Conservation (phyloP, 2,329 filamentous ascomycete species). For the Sarocladium kiliense region DNA sequence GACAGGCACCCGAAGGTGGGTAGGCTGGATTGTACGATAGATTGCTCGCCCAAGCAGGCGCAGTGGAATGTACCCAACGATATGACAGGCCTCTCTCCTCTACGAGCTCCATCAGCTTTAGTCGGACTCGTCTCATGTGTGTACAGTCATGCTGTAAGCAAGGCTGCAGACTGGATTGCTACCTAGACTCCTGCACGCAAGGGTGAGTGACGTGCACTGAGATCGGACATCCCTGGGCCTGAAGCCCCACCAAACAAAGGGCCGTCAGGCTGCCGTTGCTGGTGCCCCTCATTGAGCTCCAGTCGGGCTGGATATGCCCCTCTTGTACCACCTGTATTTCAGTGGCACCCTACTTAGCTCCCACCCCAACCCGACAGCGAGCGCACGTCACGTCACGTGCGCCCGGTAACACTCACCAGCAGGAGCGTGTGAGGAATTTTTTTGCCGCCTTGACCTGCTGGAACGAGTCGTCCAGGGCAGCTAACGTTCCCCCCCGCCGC, state of each 20-base stretch:
- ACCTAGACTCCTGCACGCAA: background rate
- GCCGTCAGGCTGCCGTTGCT: background rate
- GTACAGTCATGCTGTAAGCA: too few relatives aligned
- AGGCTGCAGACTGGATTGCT: too few relatives aligned
- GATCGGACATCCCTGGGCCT: background rate
- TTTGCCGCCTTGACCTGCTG: slow-evolving; percentile 3
- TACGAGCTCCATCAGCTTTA: too few relatives aligned
- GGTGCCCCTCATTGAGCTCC: background rate
- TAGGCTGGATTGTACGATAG: background rate
- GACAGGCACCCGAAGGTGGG: background rate
- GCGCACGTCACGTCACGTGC: slow-evolving; percentile 2
- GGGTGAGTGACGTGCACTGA: background rate
- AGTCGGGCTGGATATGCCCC: background rate
- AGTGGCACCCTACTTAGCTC: background rate
- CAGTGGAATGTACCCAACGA: too few relatives aligned
- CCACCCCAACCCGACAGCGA: background rate
- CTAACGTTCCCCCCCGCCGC: background rate
- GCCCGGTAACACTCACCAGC: background rate
- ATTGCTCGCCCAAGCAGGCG: background rate
- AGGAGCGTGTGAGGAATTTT: slow-evolving; percentile 7
- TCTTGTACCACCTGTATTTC: background rate
- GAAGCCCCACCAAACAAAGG: background rate
- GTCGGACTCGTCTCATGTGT: too few relatives aligned
- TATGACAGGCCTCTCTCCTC: too few relatives aligned
- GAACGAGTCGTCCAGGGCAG: slow-evolving; percentile 2